These are phyloP conservation scores for Fagus sylvatica DNA, from an alignment of 306 rosid genomes.

Conservation along the genomic window DNA sequence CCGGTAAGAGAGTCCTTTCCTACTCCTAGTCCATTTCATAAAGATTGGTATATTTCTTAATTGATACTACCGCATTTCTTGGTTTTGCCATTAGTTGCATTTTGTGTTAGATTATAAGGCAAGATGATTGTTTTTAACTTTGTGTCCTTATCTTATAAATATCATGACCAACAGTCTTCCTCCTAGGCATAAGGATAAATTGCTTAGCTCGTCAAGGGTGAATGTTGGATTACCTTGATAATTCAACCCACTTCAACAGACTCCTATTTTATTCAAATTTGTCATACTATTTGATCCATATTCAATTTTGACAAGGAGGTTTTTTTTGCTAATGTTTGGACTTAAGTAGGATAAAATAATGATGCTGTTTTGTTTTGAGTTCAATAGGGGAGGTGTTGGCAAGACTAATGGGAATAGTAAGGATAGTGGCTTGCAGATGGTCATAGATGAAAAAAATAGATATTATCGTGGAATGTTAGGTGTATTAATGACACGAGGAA, in stretches of 20 bases:
- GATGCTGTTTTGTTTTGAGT: background rate
- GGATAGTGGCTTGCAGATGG: no score
- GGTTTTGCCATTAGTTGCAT: background rate
- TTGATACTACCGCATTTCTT: background rate
- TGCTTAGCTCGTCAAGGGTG: no score
- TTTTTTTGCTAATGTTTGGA: background rate
- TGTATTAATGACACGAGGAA: no score
- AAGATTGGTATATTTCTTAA: background rate
- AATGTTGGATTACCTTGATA: no score
- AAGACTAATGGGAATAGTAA: no score
- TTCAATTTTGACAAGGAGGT: no score
- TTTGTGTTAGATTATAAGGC: background rate
- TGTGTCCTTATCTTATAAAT: background rate
- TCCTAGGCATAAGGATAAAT: background rate
- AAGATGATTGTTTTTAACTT: background rate
- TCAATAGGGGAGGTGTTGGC: no score
- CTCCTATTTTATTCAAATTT: background rate
- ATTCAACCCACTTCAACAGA: background rate
- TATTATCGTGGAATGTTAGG: no score
- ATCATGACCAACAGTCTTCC: background rate
- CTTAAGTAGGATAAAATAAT: background rate
- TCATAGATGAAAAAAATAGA: no score
- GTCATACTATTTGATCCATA: background rate
- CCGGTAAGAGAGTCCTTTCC: conserved; percentile 49
- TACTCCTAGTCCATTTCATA: background rate